A percentile compares a stretch with the other conserved stretches of the same genome.
Evolutionary conservation across 2,329 filamentous ascomycete species (phyloP).

Genomic region (Lecanicillium sp.): DNA sequence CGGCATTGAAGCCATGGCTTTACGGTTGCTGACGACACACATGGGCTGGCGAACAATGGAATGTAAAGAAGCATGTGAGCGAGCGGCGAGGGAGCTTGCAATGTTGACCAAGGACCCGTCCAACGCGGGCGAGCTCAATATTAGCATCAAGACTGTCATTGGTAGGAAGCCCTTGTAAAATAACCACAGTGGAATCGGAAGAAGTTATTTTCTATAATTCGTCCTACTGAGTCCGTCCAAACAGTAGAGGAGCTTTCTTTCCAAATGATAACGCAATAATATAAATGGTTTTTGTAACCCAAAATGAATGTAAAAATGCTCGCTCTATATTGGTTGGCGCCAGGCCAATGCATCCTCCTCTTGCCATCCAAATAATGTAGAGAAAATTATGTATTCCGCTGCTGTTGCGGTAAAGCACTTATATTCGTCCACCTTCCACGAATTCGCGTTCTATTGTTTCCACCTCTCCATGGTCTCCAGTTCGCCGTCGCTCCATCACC

Average conservation of each 20-base stretch:
- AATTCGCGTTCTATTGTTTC: constrained; percentile 59
- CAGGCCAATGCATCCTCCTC: too few species aligned
- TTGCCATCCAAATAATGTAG: too few species aligned
- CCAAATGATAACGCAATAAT: too few species aligned
- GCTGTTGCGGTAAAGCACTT: constrained; percentile 4
- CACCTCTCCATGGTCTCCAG: constrained; percentile 55
- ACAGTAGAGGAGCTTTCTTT: too few species aligned
- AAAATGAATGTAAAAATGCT: too few species aligned
- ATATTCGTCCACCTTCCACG: constrained; percentile 47
- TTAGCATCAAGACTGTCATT: constrained; percentile 39
- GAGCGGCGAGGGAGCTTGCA: constrained; percentile 39
- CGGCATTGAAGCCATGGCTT: constrained; percentile 37
- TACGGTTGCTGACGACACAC: constrained; percentile 43
- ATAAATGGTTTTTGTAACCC: too few species aligned
- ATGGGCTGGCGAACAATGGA: constrained; percentile 43
- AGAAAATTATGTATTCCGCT: too few species aligned
- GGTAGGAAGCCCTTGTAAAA: constrained; percentile 37
- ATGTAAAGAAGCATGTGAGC: constrained; percentile 37
- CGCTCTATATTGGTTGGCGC: too few species aligned
- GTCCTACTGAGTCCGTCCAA: too few species aligned
- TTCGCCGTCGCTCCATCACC: constrained; percentile 61
- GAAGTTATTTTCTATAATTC: too few species aligned
- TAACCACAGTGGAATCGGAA: too few species aligned
- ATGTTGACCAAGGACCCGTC: constrained; percentile 37
- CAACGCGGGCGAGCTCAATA: constrained; percentile 31